phyloP scores from a whole-genome alignment of 2,329 filamentous ascomycete genomes.

The Fusarium brevicatenulatum region DNA sequence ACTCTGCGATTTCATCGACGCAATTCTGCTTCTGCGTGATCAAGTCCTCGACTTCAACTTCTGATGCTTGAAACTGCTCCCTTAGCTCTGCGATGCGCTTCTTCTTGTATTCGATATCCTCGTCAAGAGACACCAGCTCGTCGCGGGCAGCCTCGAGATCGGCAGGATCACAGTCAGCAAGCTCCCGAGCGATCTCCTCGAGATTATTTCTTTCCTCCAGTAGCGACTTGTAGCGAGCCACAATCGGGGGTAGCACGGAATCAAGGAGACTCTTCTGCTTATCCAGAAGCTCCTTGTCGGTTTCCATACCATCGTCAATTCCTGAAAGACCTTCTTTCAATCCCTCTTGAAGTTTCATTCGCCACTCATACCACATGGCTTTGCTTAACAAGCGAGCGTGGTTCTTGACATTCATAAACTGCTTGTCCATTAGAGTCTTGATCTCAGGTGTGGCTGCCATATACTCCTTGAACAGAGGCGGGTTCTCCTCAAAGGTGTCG shows the following conservation, averaged over 20 bases:
- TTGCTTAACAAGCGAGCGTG: constrained; percentile 91
- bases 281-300: constrained; percentile 73
- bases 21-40: constrained; percentile 75
- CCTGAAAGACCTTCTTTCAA: constrained; percentile 82
- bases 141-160: constrained; percentile 80
- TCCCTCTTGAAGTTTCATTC: constrained; percentile 84
- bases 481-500: constrained; percentile 90
- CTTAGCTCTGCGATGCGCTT: constrained; percentile 73
- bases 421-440: constrained; percentile 89
- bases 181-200: constrained; percentile 75
- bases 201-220: constrained; percentile 73
- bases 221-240: constrained; percentile 69
- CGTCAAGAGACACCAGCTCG: constrained; percentile 71
- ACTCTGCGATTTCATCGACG: constrained; percentile 79
- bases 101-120: constrained; percentile 76
- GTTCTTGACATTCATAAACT: constrained; percentile 97
- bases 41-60: constrained; percentile 69
- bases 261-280: constrained; percentile 76
- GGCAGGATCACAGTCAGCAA: constrained; percentile 82
- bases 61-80: constrained; percentile 73
- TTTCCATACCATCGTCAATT: constrained; percentile 79
- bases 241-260: constrained; percentile 72
- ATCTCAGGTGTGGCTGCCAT: constrained; percentile 85
- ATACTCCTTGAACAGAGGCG: constrained; percentile 91
- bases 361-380: constrained; percentile 98